Conservation (phyloP, 2,329 filamentous ascomycete genomes). For the Paraphoma sp. region DNA sequence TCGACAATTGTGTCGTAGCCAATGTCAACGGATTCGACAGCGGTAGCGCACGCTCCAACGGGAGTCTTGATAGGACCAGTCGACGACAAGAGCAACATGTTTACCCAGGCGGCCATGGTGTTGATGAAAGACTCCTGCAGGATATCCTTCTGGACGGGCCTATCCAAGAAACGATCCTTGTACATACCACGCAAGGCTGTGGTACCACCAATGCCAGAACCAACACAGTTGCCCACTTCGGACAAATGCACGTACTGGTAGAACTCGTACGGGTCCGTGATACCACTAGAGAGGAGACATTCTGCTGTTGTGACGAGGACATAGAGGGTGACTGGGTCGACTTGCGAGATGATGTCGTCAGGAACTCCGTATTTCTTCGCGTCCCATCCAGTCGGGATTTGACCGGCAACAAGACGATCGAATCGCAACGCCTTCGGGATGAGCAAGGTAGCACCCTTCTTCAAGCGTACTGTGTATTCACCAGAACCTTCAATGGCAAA, state of each 20-base stretch:
- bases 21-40: conserved; percentile 96
- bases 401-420: conserved; percentile 94
- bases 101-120: conserved; percentile 99
- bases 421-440: conserved; percentile 98
- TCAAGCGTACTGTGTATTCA: conserved; percentile 92
- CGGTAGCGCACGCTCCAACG: conserved; percentile 95
- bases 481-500: conserved; percentile 94
- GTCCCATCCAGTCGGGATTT: conserved; percentile 97
- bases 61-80: conserved; percentile 99
- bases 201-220: conserved; percentile 97
- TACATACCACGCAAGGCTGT: conserved; percentile 96
- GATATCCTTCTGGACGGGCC: conserved; percentile 97
- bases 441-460: conserved; percentile 92
- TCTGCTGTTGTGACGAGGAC: conserved; percentile 94
- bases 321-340: conserved; percentile 94
- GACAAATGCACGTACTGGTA: conserved; percentile 99
- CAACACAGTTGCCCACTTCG: conserved; percentile 96
- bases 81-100: conserved; percentile 97
- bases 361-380: conserved; percentile 95
- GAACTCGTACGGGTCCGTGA: conserved; percentile 99
- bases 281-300: conserved; percentile 87
- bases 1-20: conserved; percentile 98
- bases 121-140: conserved; percentile 99
- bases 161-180: conserved; percentile 95
- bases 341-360: conserved; percentile 96